Evolutionary conservation across 2,329 filamentous ascomycete genomes (phyloP), one percentile per base, ranked within the genome.

Genomic region (Apiospora arundinis): DNA sequence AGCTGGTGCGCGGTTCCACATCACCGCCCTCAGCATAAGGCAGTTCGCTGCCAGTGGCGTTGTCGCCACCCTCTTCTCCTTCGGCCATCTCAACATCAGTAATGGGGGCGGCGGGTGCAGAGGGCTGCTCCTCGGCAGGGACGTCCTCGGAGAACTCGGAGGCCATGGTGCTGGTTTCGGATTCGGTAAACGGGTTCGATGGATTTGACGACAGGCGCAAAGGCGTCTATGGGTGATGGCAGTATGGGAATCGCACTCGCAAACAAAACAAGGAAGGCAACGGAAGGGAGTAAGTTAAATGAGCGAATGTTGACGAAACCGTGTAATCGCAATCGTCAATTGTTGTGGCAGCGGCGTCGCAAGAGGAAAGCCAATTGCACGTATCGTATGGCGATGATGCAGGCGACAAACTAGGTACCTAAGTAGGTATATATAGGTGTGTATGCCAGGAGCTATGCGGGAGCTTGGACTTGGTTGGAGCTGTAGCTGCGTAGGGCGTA

Each of bases 1-100:
- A 91, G 46, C 81, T 83, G 7, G 78, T 75, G 75, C 85, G 84
- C 69, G 82, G 78, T 21, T 77, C 77, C 2, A 78, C 76, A 18
- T 80, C 81, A 69, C 79, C 78, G 16, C 80, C 81, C 49, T 82
- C 81, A 48, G 82, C 80, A 45, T 84, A 83, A 46, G 82, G 82
- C 6, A 84, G 79, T 42, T 83, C 82, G 56, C 74, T 68, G 60
- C 16, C 49, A 48, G 70, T 74, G n/a, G 75, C 77, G 11, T 81
- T 70, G 56, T 79, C 77, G 69, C 81, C 82, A 32, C 72, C 76
- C 73, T 81, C 80, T 16, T 78, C 78, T 2, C 75, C 78, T 49
- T 82, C 78, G 48, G 71, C 84, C 72, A 79, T 79, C 32, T 85
- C 82, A 65, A 83, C 80, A 32, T 84, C 82, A 46, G 74, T 81